Evolutionary conservation across 345 rosid species (phyloP), one percentile per base, ranked within the genome.

Genomic region (Microcos paniculata): DNA sequence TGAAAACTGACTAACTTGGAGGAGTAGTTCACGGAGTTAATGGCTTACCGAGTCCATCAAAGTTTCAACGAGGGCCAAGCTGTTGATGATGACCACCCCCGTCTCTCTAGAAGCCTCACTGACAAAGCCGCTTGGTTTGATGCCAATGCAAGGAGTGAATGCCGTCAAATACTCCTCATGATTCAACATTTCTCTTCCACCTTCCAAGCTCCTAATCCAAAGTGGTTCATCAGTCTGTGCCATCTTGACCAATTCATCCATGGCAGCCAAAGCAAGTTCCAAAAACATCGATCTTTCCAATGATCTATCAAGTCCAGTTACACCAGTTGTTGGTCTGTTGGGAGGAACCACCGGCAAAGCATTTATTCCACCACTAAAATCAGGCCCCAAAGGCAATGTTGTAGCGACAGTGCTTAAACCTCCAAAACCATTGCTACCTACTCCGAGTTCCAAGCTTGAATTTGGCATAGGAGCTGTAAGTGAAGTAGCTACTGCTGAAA

Each of bases 221-320:
- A 95, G 90, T 8, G 96, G 93, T 21, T 88, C 93, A 21, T 87
- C 88, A n/a, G 87, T 79, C 23, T 93, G 96, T 6, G 90, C 94
- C 94, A 91, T 81, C 80, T 90, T 93, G 49, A 95, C 86, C 77
- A 95, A 59, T 85, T 95, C 99, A 42, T 89, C 94, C 98, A 93
- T 91, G 19, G 98, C 96, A 24, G 91, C 77, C 73, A 91, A 82
- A 49, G 97, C 98, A 7, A 95, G 89, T 51, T 93, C 98, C 80
- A 95, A 55, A 78, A 85, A 84, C 93, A 93, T 80, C 14, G 98
- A 86, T 79, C 92, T 86, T 77, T 91, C 96, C 1, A 84, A 35
- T 9, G 96, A 85, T 62, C 88, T 82, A 57, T 89, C 87, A 0
- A 84, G 77, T n/a, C 91, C 94, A 4, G 81, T 68, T 1, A 73